Conservation (phyloP, 768 basidiomycete species). For the Suillus discolor region DNA sequence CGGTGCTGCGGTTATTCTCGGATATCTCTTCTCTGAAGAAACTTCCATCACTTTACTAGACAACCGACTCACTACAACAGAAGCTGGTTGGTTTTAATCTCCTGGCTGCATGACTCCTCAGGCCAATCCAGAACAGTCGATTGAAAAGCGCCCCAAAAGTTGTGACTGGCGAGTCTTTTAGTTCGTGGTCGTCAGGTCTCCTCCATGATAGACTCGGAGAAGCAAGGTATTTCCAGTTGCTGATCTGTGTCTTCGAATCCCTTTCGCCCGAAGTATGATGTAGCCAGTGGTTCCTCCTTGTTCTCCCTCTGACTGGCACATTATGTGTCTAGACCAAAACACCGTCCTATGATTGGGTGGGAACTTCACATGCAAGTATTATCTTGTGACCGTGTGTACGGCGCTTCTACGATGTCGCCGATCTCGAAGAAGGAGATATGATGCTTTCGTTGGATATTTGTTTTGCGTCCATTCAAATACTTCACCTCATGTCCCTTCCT, state of each 20-base stretch:
- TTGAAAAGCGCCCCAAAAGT: not conserved
- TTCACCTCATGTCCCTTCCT: slow-evolving; percentile 25
- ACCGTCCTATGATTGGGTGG: not conserved
- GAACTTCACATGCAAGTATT: not conserved
- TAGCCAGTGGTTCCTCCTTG: not conserved
- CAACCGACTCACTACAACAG: slow-evolving; percentile 5
- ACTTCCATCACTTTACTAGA: slow-evolving; percentile 6
- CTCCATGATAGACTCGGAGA: not conserved
- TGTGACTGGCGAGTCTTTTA: not conserved
- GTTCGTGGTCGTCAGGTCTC: not conserved
- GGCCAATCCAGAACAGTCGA: not conserved
- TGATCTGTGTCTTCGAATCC: slow-evolving; percentile 2
- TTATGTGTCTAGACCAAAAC: not conserved
- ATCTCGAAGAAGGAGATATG: slow-evolving; percentile 4
- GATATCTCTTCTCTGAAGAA: not conserved
- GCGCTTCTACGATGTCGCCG: not conserved
- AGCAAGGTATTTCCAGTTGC: not conserved
- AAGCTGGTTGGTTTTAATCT: slow-evolving; percentile 16
- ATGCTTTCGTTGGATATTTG: slow-evolving; percentile 3
- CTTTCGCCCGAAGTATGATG: slow-evolving; percentile 3
- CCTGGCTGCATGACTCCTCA: not conserved
- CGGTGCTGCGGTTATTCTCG: not conserved
- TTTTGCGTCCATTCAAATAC: not conserved
- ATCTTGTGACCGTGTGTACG: not conserved
- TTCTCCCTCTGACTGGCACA: slow-evolving; percentile 7